phyloP scores from a whole-genome alignment of 176 grass and related monocot genomes.

The Avena atlantica region DNA sequence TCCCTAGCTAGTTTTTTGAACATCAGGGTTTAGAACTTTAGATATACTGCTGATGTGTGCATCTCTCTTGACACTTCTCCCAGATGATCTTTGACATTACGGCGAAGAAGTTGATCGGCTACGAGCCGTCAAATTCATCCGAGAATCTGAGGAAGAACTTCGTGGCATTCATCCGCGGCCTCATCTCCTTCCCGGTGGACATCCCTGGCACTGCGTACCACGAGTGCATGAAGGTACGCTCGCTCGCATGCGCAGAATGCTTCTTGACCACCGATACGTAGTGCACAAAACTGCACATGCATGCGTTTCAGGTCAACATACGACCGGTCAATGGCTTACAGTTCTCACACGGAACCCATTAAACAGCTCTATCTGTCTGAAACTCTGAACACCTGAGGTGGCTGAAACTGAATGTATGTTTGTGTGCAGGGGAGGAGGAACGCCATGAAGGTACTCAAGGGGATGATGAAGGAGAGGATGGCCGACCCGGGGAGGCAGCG shows the following conservation, averaged over 20 bases:
- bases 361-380: constrained; percentile 10
- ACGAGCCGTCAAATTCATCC: constrained; percentile 43
- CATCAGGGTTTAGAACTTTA: background rate
- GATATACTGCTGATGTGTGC: background rate
- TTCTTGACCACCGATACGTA: constrained; percentile 26
- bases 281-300: constrained; percentile 48
- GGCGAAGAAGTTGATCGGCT: constrained; percentile 70
- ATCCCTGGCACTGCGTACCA: constrained; percentile 72
- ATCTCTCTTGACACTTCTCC: background rate
- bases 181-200: constrained; percentile 72
- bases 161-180: constrained; percentile 61
- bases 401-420: background rate
- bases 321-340: constrained; percentile 29
- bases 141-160: constrained; percentile 67
- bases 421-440: constrained; percentile 57
- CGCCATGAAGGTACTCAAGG: constrained; percentile 66
- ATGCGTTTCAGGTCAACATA: constrained; percentile 43
- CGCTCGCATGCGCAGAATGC: background rate
- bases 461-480: constrained; percentile 51
- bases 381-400: background rate
- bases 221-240: constrained; percentile 63
- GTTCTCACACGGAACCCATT: background rate
- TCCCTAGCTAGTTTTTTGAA: background rate
- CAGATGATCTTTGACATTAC: constrained; percentile 77
- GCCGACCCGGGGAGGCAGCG: constrained; percentile 14